phyloP scores from a whole-genome alignment of 176 grass and related monocot genomes.

The Oryza nivara region DNA sequence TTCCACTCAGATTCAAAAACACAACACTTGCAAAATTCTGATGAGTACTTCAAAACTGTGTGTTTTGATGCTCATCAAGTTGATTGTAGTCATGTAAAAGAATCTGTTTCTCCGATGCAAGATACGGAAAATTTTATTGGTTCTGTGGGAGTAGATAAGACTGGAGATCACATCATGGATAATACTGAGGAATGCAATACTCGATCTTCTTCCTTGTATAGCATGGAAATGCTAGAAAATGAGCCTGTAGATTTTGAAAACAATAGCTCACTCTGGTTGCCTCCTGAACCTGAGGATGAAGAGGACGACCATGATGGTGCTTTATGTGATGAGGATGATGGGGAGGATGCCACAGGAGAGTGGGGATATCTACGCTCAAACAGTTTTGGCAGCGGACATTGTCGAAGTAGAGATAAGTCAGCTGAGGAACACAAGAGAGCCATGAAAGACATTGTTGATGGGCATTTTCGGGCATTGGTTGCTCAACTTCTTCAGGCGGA shows the following conservation, averaged over 20 bases:
- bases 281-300: conserved; percentile 89
- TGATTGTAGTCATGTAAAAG: conserved; percentile 55
- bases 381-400: conserved; percentile 79
- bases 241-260: conserved; percentile 93
- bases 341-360: conserved; percentile 69
- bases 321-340: conserved; percentile 80
- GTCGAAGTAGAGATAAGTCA: conserved; percentile 80
- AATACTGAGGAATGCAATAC: conserved; percentile 67
- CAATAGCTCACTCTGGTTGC: conserved; percentile 74
- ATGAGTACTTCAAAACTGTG: conserved; percentile 67
- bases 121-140: conserved; percentile 42
- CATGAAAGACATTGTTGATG: conserved; percentile 92
- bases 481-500: conserved; percentile 90
- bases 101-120: conserved; percentile 50
- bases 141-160: conserved; percentile 57
- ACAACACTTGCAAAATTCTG: conserved; percentile 51
- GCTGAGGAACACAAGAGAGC: conserved; percentile 94
- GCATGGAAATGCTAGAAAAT: conserved; percentile 69
- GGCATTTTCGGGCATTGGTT: conserved; percentile 91
- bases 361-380: conserved; percentile 86
- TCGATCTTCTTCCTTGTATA: conserved; percentile 76
- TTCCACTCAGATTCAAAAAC: conserved; percentile 62
- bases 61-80: conserved; percentile 59
- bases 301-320: conserved; percentile 78
- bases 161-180: conserved; percentile 55